Evolutionary conservation across 2,329 filamentous ascomycete genomes (phyloP), one percentile per base, ranked within the genome.

Genomic region (Xylaria sp.): DNA sequence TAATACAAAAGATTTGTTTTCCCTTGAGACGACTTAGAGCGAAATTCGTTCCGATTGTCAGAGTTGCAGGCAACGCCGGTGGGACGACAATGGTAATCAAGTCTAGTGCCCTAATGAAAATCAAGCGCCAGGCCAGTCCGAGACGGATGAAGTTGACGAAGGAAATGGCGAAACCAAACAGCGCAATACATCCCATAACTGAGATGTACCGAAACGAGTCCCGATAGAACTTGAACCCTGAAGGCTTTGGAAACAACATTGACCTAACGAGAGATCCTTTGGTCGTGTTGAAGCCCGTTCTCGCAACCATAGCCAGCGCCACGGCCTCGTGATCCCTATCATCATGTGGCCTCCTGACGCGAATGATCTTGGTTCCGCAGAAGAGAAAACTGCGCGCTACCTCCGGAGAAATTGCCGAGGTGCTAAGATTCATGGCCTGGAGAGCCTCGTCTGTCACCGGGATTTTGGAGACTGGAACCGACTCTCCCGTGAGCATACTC

Each of bases 211-310:
- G 86, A 76, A 99, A 99, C 0, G 93, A 97, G 73, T 99, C 94
- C 48, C 91, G 86, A 73, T 99, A 99, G 72, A 99, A 99, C 70
- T 95, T 97, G 83, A 99, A 99, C 0, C 93, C 93, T 0, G 93
- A 96, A 1, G 94, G 94, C 71, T 99, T 99, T 0, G 94, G 95
- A 71, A 99, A 99, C 44, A 99, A 83, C 93, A 99, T 99, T 0
- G 94, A 97, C 23, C 94, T 89, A 60, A 99, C 92, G 16, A 99
- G 79, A 8, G 94, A 91, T 23, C 94, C 94, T 73, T 99, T 99
- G 1, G 94, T 99, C 0, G 94, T 99, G 72, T 95, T 95, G 76
- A 99, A 99, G 1, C 94, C 94, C 2, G 92, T 99, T 63, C 94
- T 85, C 34, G 97, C 87, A 13, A 96, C 92, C 75, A 99, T 87